Conservation (phyloP, 2,329 filamentous ascomycete genomes). For the Exophiala lecanii-corni region DNA sequence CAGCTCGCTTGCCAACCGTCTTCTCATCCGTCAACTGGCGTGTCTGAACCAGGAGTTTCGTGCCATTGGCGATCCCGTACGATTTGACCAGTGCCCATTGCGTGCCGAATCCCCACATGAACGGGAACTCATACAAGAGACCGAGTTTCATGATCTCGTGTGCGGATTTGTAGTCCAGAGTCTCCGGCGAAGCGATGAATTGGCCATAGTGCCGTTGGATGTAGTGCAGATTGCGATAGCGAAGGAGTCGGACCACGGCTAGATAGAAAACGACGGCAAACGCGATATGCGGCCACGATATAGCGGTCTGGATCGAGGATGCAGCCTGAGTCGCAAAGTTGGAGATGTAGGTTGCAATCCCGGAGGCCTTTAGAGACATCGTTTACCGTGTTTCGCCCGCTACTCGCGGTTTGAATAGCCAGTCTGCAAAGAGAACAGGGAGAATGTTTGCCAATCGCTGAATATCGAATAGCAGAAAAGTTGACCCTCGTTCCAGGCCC, state of each 20-base stretch:
- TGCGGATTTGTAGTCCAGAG: conserved; percentile 47
- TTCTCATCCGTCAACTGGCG: conserved; percentile 42
- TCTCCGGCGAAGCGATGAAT: conserved; percentile 48
- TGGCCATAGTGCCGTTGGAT: conserved; percentile 43
- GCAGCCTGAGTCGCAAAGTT: too few species aligned
- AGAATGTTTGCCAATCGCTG: too few species aligned
- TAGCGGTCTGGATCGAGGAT: too few species aligned
- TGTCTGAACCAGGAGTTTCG: conserved; percentile 44
- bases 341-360: too few species aligned
- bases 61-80: conserved; percentile 53
- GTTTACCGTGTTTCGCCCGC: too few species aligned
- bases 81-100: conserved; percentile 59
- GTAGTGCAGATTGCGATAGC: conserved; percentile 36
- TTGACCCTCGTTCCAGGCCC: too few species aligned
- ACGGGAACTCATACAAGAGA: conserved; percentile 52
- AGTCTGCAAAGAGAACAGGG: too few species aligned
- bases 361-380: too few species aligned
- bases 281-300: too few species aligned
- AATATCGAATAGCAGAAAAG: too few species aligned
- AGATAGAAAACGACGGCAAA: conserved; percentile 28
- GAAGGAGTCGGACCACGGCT: conserved; percentile 33
- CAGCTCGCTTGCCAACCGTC: conserved; percentile 48
- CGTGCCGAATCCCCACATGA: conserved; percentile 46
- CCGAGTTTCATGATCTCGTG: conserved; percentile 43
- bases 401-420: too few species aligned